Percentiles rank a stretch among this genome's conserved stretches.
phyloP scores from a whole-genome alignment of 129 eudicot genomes.

The Tagetes patula region DNA sequence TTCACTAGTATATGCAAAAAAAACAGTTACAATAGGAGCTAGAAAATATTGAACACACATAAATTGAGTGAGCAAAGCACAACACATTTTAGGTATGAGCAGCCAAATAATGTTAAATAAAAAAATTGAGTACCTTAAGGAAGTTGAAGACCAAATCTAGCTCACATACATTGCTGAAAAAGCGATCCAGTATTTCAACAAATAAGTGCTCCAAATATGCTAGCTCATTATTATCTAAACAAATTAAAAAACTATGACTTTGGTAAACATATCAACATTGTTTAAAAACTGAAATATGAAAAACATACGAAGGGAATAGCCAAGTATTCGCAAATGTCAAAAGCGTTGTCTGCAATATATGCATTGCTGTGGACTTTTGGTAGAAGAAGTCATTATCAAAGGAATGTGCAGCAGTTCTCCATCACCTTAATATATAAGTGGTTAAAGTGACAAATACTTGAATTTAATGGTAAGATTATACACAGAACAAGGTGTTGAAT shows the following conservation, averaged over 20 bases:
- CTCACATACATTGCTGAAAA: slow-evolving; percentile 97
- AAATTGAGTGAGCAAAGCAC: not conserved
- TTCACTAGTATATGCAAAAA: not conserved
- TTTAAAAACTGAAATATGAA: not conserved
- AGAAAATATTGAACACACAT: not conserved
- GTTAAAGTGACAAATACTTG: not conserved
- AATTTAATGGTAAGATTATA: not conserved
- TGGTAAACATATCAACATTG: not conserved
- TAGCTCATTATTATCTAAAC: no score
- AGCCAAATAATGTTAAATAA: not conserved
- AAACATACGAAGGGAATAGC: not conserved
- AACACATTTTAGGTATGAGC: not conserved
- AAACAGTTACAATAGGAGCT: not conserved
- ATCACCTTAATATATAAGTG: not conserved
- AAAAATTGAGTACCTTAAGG: slow-evolving; percentile 60
- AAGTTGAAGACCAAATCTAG: slow-evolving; percentile 88
- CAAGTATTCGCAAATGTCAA: no score
- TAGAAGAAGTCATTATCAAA: no score
- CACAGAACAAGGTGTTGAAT: no score
- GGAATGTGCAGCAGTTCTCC: no score
- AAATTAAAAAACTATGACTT: not conserved
- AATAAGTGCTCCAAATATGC: slow-evolving; percentile 90
- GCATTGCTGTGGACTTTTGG: not conserved
- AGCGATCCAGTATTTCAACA: slow-evolving; percentile 90
- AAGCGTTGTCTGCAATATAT: not conserved